Conservation (phyloP, 495 filamentous ascomycete genomes). For the Aspergillus diversus region DNA sequence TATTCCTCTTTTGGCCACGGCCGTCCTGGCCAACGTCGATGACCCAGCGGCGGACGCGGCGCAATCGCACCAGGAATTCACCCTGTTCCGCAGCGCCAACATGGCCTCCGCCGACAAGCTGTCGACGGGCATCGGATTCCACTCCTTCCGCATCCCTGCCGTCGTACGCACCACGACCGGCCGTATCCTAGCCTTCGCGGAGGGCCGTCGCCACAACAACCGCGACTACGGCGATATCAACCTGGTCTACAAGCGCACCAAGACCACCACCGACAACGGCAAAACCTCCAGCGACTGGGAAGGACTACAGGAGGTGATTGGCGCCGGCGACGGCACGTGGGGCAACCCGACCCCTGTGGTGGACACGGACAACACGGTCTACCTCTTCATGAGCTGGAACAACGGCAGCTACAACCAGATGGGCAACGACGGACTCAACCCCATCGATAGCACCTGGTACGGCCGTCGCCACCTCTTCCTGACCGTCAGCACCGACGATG, state of each 20-base stretch:
- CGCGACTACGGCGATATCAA: conserved; percentile 13
- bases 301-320: neutral
- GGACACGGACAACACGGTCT: conserved; percentile 7
- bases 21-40: neutral
- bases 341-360: conserved; percentile 7
- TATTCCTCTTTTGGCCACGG: neutral
- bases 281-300: conserved; percentile 9
- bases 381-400: conserved; percentile 11
- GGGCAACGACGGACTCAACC: neutral
- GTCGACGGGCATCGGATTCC: conserved; percentile 5
- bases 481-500: conserved; percentile 10
- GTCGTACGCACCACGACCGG: conserved; percentile 4
- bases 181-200: conserved; percentile 4
- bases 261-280: conserved; percentile 2
- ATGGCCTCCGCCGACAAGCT: conserved; percentile 9
- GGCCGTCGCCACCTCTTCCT: conserved; percentile 14
- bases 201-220: conserved; percentile 5
- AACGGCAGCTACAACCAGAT: conserved; percentile 17
- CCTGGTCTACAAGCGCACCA: conserved; percentile 11
- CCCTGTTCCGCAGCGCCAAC: conserved; percentile 13
- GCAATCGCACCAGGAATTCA: conserved; percentile 2
- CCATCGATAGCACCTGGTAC: conserved; percentile 11
- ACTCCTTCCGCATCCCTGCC: conserved; percentile 10
- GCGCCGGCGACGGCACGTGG: neutral
- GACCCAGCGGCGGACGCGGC: neutral